Evolutionary conservation across 352 stramenopile species (phyloP), one percentile per base, ranked within the genome.

Genomic region (Globisporangium orthogonon): DNA sequence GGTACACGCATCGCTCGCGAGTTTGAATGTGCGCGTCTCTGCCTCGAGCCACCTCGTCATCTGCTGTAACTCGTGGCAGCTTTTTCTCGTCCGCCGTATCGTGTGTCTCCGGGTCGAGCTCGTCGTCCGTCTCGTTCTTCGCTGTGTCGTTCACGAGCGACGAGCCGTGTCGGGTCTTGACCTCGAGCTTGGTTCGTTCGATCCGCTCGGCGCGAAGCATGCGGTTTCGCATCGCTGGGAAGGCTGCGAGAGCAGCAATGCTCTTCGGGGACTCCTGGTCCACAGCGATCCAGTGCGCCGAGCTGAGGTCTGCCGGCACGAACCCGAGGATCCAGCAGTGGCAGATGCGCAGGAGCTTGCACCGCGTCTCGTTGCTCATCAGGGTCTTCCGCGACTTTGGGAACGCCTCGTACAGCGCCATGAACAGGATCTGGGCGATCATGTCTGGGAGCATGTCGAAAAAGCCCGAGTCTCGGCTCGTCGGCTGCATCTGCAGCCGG

Each of bases 241-340:
- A 90, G 14, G 85, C 76, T 2, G 68, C 66, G 4, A 88, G 64
- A 2, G 63, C 76, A 4, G 78, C 74, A 49, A 87, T 83, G 4
- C 73, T 61, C 61, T 88, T 80, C 1, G 77, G 72, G 0, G 76
- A 78, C 43, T 84, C 74, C 46, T 86, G 65, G 4, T 83, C 75
- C 0, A 86, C 73, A 5, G 70, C 58, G 33, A 87, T 54, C 79
- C 79, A 89, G 61, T 89, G 75, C 6, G 65, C 61, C 39, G 49
- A 81, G 11, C 53, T 71, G 2, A 89, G 46, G 9, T 83, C 70
- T 0, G 61, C 63, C 0, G 78, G 77, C 10, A 86, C 74, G 50
- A 86, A 83, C 5, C 77, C 80, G 2, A 83, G 63, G 47, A 90
- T 79, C 80, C 80, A 90, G 50, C 66, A 73, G 54, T 82, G 73